A percentile compares a stretch with the other conserved stretches of the same genome.
Evolutionary conservation across 116 monocot species (phyloP).

Genomic region (Trichopus zeylanicus): DNA sequence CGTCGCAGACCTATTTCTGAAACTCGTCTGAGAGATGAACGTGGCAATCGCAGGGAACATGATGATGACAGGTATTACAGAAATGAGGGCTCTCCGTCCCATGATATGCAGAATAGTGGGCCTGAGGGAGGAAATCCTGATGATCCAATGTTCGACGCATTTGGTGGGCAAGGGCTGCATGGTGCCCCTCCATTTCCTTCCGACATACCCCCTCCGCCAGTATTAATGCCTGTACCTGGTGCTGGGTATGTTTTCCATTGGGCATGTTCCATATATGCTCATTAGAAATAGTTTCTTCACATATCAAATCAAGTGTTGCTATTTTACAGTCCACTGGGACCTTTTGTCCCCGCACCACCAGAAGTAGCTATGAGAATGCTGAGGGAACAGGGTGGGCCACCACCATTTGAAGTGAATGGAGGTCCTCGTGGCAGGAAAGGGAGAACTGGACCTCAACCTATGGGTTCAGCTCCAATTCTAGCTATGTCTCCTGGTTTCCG

Average conservation of each 20-base stretch:
- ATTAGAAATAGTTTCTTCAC: neutral
- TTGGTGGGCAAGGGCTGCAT: slow-evolving; percentile 55
- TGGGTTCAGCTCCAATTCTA: slow-evolving; percentile 58
- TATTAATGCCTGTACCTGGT: slow-evolving; percentile 97
- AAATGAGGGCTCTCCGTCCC: slow-evolving; percentile 42
- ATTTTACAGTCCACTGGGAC: slow-evolving; percentile 69
- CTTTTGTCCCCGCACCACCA: slow-evolving; percentile 95
- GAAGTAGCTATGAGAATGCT: slow-evolving; percentile 97
- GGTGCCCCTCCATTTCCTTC: slow-evolving; percentile 60
- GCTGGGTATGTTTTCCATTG: slow-evolving; percentile 60
- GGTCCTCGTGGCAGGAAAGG: slow-evolving; percentile 61
- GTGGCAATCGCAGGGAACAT: slow-evolving; percentile 64
- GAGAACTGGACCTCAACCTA: slow-evolving; percentile 33
- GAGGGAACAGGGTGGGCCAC: slow-evolving; percentile 79
- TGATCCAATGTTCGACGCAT: slow-evolving; percentile 55
- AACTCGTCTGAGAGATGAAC: slow-evolving; percentile 71
- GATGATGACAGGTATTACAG: slow-evolving; percentile 48
- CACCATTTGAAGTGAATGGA: slow-evolving; percentile 57
- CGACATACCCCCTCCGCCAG: slow-evolving; percentile 76
- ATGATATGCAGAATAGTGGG: slow-evolving; percentile 29
- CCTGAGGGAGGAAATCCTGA: slow-evolving; percentile 36
- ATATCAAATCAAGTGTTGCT: neutral
- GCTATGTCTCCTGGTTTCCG: slow-evolving; percentile 48
- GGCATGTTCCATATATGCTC: neutral
- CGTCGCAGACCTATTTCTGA: slow-evolving; percentile 58